These are phyloP conservation scores for Talaromyces sp. DNA, from an alignment of 2,329 filamentous ascomycete species.

Conservation along the genomic window DNA sequence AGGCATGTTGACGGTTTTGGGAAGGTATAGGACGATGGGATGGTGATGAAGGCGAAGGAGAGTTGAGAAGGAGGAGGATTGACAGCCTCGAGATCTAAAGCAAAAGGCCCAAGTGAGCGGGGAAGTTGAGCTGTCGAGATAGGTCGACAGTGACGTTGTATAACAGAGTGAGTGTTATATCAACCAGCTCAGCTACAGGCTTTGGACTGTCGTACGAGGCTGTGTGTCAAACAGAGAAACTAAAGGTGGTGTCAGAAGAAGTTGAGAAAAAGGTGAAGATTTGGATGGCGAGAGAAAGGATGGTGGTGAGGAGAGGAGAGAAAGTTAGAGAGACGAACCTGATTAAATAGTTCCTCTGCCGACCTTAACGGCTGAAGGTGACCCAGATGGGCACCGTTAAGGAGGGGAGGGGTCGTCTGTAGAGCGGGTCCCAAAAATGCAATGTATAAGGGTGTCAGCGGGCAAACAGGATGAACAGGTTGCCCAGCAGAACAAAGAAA, in stretches of 20 bases:
- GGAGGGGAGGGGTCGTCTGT: background rate
- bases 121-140: background rate
- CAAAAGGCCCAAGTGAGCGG: background rate
- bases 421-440: background rate
- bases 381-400: background rate
- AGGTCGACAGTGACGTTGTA: background rate
- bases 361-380: background rate
- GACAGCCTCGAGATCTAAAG: background rate
- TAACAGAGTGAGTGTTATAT: background rate
- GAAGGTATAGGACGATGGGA: background rate
- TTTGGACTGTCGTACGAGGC: background rate
- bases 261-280: background rate
- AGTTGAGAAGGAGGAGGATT: background rate
- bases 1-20: constrained; percentile 3
- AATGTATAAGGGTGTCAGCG: background rate
- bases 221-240: background rate
- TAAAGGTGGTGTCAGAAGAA: background rate
- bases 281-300: background rate
- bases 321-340: background rate
- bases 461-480: background rate
- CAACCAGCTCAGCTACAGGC: background rate
- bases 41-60: background rate
- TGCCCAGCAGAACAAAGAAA: constrained; percentile 1
- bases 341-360: background rate
- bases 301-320: background rate